phyloP scores from a whole-genome alignment of 495 filamentous ascomycete genomes.

The Daldinia grandis region DNA sequence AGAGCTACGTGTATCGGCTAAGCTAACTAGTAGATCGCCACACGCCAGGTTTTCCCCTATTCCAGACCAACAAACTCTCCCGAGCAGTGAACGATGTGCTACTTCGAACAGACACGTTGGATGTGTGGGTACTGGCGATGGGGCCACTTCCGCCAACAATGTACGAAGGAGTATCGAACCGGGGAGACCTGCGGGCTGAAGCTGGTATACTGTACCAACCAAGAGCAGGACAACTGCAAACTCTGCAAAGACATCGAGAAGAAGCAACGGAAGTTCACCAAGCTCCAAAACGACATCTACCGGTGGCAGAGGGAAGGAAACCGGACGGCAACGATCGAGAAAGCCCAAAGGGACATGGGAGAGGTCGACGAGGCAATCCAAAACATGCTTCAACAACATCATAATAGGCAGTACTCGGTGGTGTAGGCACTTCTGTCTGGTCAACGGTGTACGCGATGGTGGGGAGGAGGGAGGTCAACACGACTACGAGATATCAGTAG shows the following conservation, averaged over 20 bases:
- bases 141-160: conserved; percentile 93
- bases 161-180: conserved; percentile 94
- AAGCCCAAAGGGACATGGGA: conserved; percentile 69
- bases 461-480: conserved; percentile 8
- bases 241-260: conserved; percentile 92
- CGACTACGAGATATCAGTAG: conserved; percentile 30
- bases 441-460: conserved; percentile 18
- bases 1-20: conserved; percentile 22
- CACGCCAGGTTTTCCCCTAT: conserved; percentile 4
- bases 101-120: conserved; percentile 69
- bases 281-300: conserved; percentile 78
- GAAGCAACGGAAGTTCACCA: conserved; percentile 77
- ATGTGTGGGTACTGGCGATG: conserved; percentile 92
- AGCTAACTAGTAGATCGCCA: conserved; percentile 32
- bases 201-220: conserved; percentile 77
- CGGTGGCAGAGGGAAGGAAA: conserved; percentile 82
- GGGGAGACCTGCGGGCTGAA: conserved; percentile 98
- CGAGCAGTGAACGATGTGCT: conserved; percentile 63
- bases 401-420: conserved; percentile 50
- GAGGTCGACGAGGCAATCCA: conserved; percentile 71
- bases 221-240: conserved; percentile 71
- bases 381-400: conserved; percentile 59
- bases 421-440: conserved; percentile 32
- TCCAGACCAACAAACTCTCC: conserved; percentile 11
- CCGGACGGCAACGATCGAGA: conserved; percentile 82